Evolutionary conservation across 2,329 filamentous ascomycete species (phyloP).

Genomic region (Aspergillus arachidicola): DNA sequence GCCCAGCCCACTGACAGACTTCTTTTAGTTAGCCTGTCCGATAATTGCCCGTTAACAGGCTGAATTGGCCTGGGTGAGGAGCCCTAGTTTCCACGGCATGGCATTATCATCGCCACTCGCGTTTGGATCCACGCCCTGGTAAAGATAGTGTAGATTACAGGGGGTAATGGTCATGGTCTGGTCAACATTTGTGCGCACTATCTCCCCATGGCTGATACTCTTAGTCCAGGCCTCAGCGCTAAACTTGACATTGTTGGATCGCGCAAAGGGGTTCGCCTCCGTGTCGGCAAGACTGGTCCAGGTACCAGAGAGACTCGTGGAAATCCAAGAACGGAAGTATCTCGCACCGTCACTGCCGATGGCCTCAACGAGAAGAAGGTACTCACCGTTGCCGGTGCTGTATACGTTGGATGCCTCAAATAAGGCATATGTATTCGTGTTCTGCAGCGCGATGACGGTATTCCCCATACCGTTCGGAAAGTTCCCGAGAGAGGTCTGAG

Average conservation of each 20-base stretch:
- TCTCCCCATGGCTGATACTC: conserved; percentile 10
- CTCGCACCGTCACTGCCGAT: conserved; percentile 4
- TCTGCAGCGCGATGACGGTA: conserved; percentile 6
- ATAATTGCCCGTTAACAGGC: no score
- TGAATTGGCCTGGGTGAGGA: not conserved
- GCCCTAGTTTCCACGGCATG: conserved; percentile 5
- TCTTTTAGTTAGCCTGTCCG: no score
- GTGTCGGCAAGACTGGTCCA: conserved; percentile 3
- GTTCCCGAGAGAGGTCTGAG: not conserved
- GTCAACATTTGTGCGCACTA: conserved; percentile 6
- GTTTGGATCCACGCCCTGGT: conserved; percentile 3
- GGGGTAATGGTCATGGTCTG: conserved; percentile 9
- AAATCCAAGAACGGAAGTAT: conserved; percentile 9
- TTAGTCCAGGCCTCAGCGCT: not conserved
- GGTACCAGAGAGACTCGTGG: not conserved
- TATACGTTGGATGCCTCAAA: conserved; percentile 10
- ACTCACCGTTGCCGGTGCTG: not conserved
- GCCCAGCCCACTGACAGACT: no score
- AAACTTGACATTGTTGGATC: not conserved
- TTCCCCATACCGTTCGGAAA: conserved; percentile 10
- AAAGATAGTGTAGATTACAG: conserved; percentile 7
- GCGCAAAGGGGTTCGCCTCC: conserved; percentile 3
- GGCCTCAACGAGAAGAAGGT: conserved; percentile 6
- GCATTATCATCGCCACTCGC: not conserved
- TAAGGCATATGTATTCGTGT: not conserved